Conservation (phyloP, 805 yeast genomes). For the Kockiozyma suomiensis region DNA sequence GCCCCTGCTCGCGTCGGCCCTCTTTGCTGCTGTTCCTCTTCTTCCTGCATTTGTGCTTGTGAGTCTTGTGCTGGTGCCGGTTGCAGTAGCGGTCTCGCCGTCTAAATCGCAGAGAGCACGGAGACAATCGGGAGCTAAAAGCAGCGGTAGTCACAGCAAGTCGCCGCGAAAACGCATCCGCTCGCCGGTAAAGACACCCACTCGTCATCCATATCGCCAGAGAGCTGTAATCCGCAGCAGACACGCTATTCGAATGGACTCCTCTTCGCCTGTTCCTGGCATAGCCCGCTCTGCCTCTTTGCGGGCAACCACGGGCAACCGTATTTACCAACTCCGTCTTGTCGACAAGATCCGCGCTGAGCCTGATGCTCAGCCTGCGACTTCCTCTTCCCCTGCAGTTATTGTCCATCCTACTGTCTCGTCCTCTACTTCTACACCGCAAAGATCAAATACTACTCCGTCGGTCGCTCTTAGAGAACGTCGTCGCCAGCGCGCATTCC, state of each 20-base stretch:
- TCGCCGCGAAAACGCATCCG: slow-evolving; percentile 17
- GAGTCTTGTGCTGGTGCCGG: slow-evolving; percentile 9
- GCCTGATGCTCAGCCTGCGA: slow-evolving; percentile 1
- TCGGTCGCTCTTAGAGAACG: slow-evolving; percentile 16
- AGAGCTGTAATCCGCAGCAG: not conserved
- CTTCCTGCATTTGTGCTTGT: slow-evolving; percentile 20
- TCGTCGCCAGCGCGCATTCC: slow-evolving; percentile 21
- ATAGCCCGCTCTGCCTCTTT: slow-evolving; percentile 16
- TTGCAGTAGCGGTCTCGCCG: slow-evolving; percentile 11
- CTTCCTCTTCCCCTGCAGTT: not conserved
- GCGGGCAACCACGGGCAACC: slow-evolving; percentile 30
- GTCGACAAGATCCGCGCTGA: slow-evolving; percentile 25
- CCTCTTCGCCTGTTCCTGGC: slow-evolving; percentile 1
- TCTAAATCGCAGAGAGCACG: not conserved
- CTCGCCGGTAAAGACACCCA: not conserved
- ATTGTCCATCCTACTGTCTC: slow-evolving; percentile 1
- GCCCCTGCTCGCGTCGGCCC: slow-evolving; percentile 24
- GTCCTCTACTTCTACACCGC: slow-evolving; percentile 6
- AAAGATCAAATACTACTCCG: not conserved
- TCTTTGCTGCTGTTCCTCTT: slow-evolving; percentile 27
- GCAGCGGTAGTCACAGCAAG: not conserved
- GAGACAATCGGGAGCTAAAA: not conserved
- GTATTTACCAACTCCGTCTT: slow-evolving; percentile 28
- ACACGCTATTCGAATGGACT: not conserved
- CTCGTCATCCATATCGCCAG: slow-evolving; percentile 9